A percentile compares a stretch with the other conserved stretches of the same genome.
Conservation (phyloP, 805 yeast genomes). For the Komagataella ulmi region DNA sequence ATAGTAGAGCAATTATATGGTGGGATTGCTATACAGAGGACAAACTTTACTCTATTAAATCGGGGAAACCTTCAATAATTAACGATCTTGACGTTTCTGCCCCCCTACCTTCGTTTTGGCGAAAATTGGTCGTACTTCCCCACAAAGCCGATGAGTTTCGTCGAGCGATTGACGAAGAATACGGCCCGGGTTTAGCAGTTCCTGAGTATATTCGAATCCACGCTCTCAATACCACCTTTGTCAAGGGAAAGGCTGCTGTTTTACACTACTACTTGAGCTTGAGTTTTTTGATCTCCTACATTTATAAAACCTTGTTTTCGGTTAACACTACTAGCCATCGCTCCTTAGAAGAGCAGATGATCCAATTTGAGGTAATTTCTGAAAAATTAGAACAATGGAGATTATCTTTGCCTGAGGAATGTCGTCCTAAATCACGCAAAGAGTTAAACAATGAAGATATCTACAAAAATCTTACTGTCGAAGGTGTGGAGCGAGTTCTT, state of each 20-base stretch:
- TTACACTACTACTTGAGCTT: background rate
- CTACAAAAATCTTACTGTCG: background rate
- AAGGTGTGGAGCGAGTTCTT: background rate
- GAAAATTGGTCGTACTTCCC: background rate
- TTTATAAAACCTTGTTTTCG: background rate
- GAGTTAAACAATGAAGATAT: background rate
- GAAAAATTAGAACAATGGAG: background rate
- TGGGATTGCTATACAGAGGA: slow-evolving; percentile 35
- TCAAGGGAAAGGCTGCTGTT: background rate
- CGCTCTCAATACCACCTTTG: background rate
- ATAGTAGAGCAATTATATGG: slow-evolving; percentile 30
- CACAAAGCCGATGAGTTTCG: background rate
- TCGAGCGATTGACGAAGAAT: background rate
- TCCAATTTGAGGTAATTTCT: background rate
- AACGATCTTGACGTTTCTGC: slow-evolving; percentile 24
- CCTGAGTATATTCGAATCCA: background rate
- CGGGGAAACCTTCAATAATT: slow-evolving; percentile 36
- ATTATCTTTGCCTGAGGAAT: background rate
- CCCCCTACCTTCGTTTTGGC: slow-evolving; percentile 8
- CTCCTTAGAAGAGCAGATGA: background rate
- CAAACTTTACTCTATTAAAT: slow-evolving; percentile 25
- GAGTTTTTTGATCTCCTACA: background rate
- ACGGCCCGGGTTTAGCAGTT: background rate
- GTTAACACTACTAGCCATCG: background rate
- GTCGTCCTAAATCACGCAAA: background rate